Evolutionary conservation across 2,329 filamentous ascomycete genomes (phyloP).

Genomic region (Fusarium tanahbumbuense): DNA sequence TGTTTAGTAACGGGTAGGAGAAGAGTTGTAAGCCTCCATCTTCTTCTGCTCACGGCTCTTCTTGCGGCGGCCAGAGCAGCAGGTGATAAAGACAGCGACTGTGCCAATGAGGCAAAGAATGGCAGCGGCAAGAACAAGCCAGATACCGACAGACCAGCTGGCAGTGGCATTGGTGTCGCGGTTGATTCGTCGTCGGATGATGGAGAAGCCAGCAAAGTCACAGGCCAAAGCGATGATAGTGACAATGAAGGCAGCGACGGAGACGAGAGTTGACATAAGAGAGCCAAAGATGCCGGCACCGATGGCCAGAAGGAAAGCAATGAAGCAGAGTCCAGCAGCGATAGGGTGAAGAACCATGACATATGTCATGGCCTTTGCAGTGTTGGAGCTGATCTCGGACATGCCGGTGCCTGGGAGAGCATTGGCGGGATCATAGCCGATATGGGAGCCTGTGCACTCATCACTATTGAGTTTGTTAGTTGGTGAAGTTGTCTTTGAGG

Average conservation of each 20-base stretch:
- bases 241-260: constrained; percentile 63
- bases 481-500: not conserved
- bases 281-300: constrained; percentile 65
- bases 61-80: constrained; percentile 63
- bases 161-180: constrained; percentile 57
- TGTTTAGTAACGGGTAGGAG: constrained; percentile 33
- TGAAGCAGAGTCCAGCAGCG: constrained; percentile 66
- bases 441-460: constrained; percentile 58
- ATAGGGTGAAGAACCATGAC: constrained; percentile 73
- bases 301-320: constrained; percentile 67
- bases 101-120: constrained; percentile 66
- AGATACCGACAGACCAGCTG: constrained; percentile 65
- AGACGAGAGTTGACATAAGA: constrained; percentile 62
- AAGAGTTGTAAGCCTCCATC: constrained; percentile 44
- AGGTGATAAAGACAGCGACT: constrained; percentile 70
- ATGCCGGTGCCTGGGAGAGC: constrained; percentile 58
- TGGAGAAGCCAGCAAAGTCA: constrained; percentile 68
- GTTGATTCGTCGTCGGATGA: constrained; percentile 66
- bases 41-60: constrained; percentile 46
- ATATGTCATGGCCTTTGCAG: constrained; percentile 63
- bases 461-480: constrained; percentile 50
- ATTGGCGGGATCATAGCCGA: constrained; percentile 68
- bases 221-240: constrained; percentile 62
- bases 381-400: constrained; percentile 56
- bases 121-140: constrained; percentile 68